Conservation (phyloP, 2,329 filamentous ascomycete genomes). For the Diaporthe vexans region DNA sequence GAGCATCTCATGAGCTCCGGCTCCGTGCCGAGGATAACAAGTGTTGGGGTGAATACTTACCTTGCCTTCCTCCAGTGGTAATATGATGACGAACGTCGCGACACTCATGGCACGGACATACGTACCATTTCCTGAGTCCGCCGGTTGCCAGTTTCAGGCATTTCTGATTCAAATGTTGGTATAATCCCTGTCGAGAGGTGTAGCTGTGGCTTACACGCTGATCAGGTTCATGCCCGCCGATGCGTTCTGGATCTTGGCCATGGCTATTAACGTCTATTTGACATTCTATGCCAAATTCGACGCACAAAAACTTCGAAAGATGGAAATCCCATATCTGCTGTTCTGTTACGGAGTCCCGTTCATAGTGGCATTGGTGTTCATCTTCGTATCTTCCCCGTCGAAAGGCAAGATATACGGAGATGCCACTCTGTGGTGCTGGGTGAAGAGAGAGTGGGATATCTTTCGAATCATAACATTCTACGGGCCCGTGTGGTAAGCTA, state of each 20-base stretch:
- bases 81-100: conserved; percentile 82
- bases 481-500: conserved; percentile 74
- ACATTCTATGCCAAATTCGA: conserved; percentile 84
- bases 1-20: not conserved
- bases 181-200: not conserved
- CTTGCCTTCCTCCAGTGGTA: conserved; percentile 62
- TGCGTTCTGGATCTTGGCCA: conserved; percentile 82
- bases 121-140: conserved; percentile 60
- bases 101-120: conserved; percentile 79
- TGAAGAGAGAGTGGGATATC: conserved; percentile 75
- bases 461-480: conserved; percentile 84
- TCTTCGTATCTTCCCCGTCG: conserved; percentile 70
- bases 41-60: conserved; percentile 9
- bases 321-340: conserved; percentile 80
- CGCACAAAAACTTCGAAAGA: conserved; percentile 70
- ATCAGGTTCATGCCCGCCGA: conserved; percentile 84
- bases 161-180: conserved; percentile 87
- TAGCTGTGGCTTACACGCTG: not conserved
- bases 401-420: conserved; percentile 78
- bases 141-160: conserved; percentile 79
- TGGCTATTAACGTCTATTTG: conserved; percentile 87
- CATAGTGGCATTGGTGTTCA: conserved; percentile 75
- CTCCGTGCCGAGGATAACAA: not conserved
- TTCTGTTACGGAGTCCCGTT: conserved; percentile 82
- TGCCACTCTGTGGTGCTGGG: conserved; percentile 87